Conservation (phyloP, 23 red algal genomes). For the Gracilaria gracilis region DNA sequence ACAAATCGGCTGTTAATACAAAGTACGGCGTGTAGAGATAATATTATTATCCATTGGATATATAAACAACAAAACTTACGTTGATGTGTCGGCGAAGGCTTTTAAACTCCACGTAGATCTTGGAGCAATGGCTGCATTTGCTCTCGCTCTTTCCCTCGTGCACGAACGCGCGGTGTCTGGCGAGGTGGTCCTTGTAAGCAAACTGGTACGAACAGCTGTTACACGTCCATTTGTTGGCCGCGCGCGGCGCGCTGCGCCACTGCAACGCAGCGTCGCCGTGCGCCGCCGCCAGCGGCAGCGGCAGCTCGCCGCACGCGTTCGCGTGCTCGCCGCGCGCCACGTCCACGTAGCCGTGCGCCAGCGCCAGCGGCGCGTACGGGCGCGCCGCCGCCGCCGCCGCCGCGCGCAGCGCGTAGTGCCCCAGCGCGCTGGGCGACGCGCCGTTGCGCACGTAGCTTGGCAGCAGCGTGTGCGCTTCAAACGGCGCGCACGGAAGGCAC, state of each 20-base stretch:
- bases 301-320: too few relatives aligned
- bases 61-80: background rate
- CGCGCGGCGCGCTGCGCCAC: background rate
- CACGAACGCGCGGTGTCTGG: conserved; percentile 1
- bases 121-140: conserved; percentile 31
- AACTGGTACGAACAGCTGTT: conserved; percentile 11
- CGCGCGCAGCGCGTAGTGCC: too few relatives aligned
- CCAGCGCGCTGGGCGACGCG: too few relatives aligned
- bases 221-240: conserved; percentile 20
- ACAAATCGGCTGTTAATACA: too few relatives aligned
- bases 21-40: too few relatives aligned
- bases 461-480: too few relatives aligned
- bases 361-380: too few relatives aligned
- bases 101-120: conserved; percentile 26
- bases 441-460: too few relatives aligned
- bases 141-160: conserved; percentile 22
- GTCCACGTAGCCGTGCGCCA: too few relatives aligned
- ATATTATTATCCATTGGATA: background rate
- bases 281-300: background rate
- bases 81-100: conserved; percentile 24
- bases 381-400: too few relatives aligned
- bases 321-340: too few relatives aligned
- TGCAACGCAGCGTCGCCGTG: background rate
- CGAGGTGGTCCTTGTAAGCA: conserved; percentile 33
- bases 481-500: too few relatives aligned